phyloP scores from a whole-genome alignment of 2,329 filamentous ascomycete species.

The Fusarium mexicanum region DNA sequence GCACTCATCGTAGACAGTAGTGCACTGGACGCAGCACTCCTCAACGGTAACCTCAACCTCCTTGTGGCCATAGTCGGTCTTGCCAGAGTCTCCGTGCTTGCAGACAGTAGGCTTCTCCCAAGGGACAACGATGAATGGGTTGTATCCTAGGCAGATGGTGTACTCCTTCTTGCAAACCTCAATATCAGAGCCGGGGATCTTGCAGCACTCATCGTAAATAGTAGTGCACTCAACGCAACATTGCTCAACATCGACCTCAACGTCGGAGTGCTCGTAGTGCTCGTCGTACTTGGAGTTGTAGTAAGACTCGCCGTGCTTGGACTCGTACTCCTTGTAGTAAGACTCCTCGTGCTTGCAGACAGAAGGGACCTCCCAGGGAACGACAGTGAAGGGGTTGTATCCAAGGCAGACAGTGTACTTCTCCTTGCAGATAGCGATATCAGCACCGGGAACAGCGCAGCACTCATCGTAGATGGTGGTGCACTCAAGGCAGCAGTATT shows the following conservation, averaged over 20 bases:
- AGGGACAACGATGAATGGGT: constrained; percentile 7
- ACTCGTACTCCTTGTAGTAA: constrained; percentile 21
- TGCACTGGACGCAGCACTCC: constrained; percentile 25
- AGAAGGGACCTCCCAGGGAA: constrained; percentile 8
- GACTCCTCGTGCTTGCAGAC: constrained; percentile 30
- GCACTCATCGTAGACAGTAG: constrained; percentile 21
- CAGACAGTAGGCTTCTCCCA: constrained; percentile 22
- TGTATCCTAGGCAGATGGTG: constrained; percentile 23
- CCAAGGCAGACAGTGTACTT: constrained; percentile 26
- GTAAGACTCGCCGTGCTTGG: constrained; percentile 2
- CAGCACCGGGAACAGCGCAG: constrained; percentile 8
- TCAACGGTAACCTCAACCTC: constrained; percentile 1
- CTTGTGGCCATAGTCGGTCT: no score
- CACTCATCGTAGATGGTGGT: constrained; percentile 28
- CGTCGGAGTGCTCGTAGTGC: neutral
- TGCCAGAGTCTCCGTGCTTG: neutral
- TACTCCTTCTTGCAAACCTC: constrained; percentile 17
- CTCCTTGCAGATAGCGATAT: constrained; percentile 17
- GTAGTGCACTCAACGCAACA: constrained; percentile 26
- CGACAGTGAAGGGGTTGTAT: constrained; percentile 14
- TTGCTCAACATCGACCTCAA: constrained; percentile 10
- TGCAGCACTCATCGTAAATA: constrained; percentile 24
- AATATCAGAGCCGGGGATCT: neutral
- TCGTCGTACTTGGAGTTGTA: constrained; percentile 20
- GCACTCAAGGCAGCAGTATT: constrained; percentile 29